phyloP scores from a whole-genome alignment of 352 stramenopile genomes.

The Phytophthora cactorum region DNA sequence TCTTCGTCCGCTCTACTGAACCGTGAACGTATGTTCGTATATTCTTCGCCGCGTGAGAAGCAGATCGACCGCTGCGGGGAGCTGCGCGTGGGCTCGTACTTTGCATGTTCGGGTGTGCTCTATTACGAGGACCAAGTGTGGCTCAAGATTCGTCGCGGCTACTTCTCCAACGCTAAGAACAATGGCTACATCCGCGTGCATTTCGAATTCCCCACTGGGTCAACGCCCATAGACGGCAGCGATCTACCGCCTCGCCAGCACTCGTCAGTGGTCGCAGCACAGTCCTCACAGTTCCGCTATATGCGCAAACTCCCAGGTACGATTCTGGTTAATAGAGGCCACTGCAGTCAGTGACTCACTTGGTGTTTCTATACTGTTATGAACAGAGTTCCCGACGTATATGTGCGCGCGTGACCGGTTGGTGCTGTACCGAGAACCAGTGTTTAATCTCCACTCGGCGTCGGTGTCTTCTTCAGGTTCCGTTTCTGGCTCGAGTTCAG shows the following conservation, averaged over 20 bases:
- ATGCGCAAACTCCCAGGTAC: slow-evolving; percentile 64
- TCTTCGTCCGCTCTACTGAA: slow-evolving; percentile 35
- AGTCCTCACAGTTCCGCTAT: slow-evolving; percentile 51
- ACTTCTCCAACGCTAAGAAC: slow-evolving; percentile 73
- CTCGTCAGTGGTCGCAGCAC: slow-evolving; percentile 20
- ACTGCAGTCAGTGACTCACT: slow-evolving; percentile 1
- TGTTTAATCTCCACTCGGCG: slow-evolving; percentile 48
- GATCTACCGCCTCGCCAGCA: slow-evolving; percentile 43
- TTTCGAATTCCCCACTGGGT: slow-evolving; percentile 44
- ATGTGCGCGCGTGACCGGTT: slow-evolving; percentile 60
- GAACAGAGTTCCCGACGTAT: slow-evolving; percentile 64
- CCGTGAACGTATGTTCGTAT: slow-evolving; percentile 64
- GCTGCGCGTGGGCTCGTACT: slow-evolving; percentile 67
- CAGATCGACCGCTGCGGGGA: slow-evolving; percentile 68
- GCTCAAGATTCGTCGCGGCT: slow-evolving; percentile 80
- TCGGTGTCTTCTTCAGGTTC: slow-evolving; percentile 28
- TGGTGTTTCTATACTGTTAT: slow-evolving; percentile 5
- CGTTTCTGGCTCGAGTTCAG: neutral
- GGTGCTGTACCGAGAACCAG: slow-evolving; percentile 52
- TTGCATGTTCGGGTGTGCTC: slow-evolving; percentile 60
- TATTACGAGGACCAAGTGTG: slow-evolving; percentile 70
- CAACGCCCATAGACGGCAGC: slow-evolving; percentile 11
- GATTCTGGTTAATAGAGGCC: neutral
- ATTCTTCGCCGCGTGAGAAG: slow-evolving; percentile 63
- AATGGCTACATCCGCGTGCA: slow-evolving; percentile 78